Conservation (phyloP, 179 eudicot species). For the Drosera spatulata region DNA sequence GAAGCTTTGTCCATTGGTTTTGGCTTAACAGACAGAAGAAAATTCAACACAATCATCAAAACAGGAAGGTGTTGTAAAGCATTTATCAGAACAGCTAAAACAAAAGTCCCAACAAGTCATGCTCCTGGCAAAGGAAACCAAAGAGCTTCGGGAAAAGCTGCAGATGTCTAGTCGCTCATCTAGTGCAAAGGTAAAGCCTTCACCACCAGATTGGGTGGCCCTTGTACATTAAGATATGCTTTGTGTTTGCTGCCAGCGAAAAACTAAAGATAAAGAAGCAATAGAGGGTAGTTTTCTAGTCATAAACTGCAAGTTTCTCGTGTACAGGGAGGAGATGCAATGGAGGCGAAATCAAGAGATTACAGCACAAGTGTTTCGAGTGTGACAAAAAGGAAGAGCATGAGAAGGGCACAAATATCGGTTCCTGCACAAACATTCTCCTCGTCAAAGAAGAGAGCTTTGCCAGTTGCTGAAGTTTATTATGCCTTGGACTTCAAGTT, state of each 20-base stretch:
- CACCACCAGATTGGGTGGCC: no score
- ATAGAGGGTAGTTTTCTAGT: not conserved
- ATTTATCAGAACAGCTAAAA: not conserved
- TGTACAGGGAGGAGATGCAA: constrained; percentile 20
- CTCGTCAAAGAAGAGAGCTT: constrained; percentile 31
- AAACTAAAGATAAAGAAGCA: not conserved
- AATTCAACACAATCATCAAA: not conserved
- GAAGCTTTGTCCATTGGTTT: no score
- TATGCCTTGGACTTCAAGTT: constrained; percentile 38
- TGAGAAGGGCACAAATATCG: constrained; percentile 47
- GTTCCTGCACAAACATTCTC: constrained; percentile 4
- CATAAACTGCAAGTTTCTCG: not conserved
- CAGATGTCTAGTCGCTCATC: not conserved
- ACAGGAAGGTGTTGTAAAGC: not conserved
- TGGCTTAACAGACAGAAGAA: not conserved
- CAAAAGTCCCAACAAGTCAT: not conserved
- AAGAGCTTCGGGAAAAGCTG: not conserved
- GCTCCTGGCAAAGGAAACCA: not conserved
- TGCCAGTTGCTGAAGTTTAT: constrained; percentile 22
- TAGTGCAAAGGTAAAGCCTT: not conserved
- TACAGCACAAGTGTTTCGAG: constrained; percentile 37
- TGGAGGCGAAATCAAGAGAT: constrained; percentile 59
- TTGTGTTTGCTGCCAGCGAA: no score
- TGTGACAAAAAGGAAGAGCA: constrained; percentile 57
- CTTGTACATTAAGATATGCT: no score